Percentiles rank a stretch among this genome's conserved stretches.
Conservation (phyloP, 1,139 yeast genomes). For the Pichia terricola region DNA sequence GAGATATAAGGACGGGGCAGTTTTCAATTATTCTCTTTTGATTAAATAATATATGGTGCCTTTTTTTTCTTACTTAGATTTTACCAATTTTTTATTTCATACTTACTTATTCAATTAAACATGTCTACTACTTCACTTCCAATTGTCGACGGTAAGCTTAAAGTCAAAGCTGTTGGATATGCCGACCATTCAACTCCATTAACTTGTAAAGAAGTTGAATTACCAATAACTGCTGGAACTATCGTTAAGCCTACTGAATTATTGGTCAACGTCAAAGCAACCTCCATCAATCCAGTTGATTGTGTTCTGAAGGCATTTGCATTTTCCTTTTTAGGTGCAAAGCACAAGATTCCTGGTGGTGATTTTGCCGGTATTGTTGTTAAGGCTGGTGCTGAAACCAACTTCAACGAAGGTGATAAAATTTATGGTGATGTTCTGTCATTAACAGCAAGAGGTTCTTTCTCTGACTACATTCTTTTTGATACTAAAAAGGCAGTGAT, state of each 20-base stretch:
- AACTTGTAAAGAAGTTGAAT: conserved; percentile 8
- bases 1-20: too few relatives aligned
- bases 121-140: conserved; percentile 3
- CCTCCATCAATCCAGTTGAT: conserved; percentile 65
- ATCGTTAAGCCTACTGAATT: conserved; percentile 35
- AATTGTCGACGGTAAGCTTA: conserved; percentile 6
- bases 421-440: conserved; percentile 49
- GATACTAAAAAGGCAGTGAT: conserved; percentile 29
- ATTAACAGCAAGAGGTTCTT: conserved; percentile 40
- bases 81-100: too few relatives aligned
- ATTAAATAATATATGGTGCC: too few relatives aligned
- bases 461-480: conserved; percentile 39
- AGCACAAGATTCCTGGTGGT: conserved; percentile 41
- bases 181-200: conserved; percentile 13
- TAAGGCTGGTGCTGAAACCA: conserved; percentile 42
- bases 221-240: conserved; percentile 5
- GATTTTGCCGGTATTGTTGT: conserved; percentile 62
- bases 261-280: conserved; percentile 48
- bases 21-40: too few relatives aligned
- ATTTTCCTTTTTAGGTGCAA: conserved; percentile 25
- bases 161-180: conserved; percentile 14
- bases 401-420: conserved; percentile 44
- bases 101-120: too few relatives aligned
- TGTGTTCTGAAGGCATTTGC: conserved; percentile 29
- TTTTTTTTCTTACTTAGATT: too few relatives aligned